Conservation (phyloP, 2,329 filamentous ascomycete genomes). For the Neonectria punicea region DNA sequence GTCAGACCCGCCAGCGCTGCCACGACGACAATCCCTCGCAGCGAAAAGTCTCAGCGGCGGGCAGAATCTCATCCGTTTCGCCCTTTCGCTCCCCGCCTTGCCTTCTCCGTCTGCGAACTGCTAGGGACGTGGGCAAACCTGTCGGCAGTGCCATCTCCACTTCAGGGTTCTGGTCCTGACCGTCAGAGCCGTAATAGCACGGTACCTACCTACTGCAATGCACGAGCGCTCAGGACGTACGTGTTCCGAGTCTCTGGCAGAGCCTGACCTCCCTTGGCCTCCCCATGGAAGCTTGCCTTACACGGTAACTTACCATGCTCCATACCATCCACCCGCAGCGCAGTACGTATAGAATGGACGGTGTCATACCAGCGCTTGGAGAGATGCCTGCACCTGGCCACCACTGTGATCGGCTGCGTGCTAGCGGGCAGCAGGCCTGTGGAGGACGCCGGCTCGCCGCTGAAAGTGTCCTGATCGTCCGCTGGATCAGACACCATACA, state of each 20-base stretch:
- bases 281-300: conserved; percentile 26
- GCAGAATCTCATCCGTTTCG: not conserved
- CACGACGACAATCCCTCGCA: conserved; percentile 11
- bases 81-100: not conserved
- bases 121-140: conserved; percentile 18
- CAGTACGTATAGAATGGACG: not conserved
- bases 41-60: conserved; percentile 6
- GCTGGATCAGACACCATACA: conserved; percentile 39
- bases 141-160: conserved; percentile 34
- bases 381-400: conserved; percentile 16
- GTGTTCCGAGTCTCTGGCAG: conserved; percentile 14
- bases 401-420: conserved; percentile 30
- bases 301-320: conserved; percentile 15
- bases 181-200: conserved; percentile 21
- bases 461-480: conserved; percentile 36
- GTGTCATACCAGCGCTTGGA: not conserved
- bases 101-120: conserved; percentile 23
- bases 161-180: conserved; percentile 34
- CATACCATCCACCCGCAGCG: conserved; percentile 21
- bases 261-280: conserved; percentile 23
- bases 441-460: conserved; percentile 22
- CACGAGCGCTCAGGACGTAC: conserved; percentile 18
- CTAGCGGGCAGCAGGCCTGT: conserved; percentile 28
- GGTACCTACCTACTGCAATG: conserved; percentile 23
- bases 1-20: conserved; percentile 14